phyloP scores from a whole-genome alignment of 495 filamentous ascomycete genomes.

The Extremus antarcticus region DNA sequence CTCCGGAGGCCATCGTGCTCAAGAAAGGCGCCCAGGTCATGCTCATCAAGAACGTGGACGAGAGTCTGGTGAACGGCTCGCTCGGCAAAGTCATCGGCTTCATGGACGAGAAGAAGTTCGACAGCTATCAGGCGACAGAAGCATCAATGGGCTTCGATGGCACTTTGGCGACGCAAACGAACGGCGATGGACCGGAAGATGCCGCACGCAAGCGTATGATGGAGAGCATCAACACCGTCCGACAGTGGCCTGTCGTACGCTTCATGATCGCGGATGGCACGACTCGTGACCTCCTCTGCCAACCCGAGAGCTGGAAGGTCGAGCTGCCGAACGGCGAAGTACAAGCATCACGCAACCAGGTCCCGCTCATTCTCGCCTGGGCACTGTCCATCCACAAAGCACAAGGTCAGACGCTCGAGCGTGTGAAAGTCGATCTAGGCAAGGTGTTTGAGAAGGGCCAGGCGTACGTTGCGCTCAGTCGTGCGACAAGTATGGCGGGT shows the following conservation, averaged over 20 bases:
- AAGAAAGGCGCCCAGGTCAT: slow-evolving; percentile 95
- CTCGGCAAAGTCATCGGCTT: slow-evolving; percentile 77
- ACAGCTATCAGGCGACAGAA: slow-evolving; percentile 45
- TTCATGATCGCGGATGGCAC: slow-evolving; percentile 73
- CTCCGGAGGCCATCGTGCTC: slow-evolving; percentile 60
- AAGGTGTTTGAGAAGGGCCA: slow-evolving; percentile 93
- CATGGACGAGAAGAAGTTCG: slow-evolving; percentile 74
- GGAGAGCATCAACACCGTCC: slow-evolving; percentile 28
- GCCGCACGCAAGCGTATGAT: slow-evolving; percentile 23
- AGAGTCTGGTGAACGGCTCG: slow-evolving; percentile 84
- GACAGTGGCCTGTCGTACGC: slow-evolving; percentile 64
- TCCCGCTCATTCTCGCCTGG: slow-evolving; percentile 91
- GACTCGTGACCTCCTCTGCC: slow-evolving; percentile 64
- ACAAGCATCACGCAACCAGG: slow-evolving; percentile 67
- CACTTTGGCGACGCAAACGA: slow-evolving; percentile 22
- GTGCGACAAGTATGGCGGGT: slow-evolving; percentile 77
- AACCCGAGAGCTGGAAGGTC: slow-evolving; percentile 87
- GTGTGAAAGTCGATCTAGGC: slow-evolving; percentile 89
- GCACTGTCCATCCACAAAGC: slow-evolving; percentile 97
- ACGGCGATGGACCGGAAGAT: slow-evolving; percentile 7
- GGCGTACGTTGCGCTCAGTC: slow-evolving; percentile 70
- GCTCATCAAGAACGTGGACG: slow-evolving; percentile 99
- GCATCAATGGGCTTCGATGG: slow-evolving; percentile 19
- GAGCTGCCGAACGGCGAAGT: slow-evolving; percentile 92
- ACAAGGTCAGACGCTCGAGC: slow-evolving; percentile 88